phyloP scores from a whole-genome alignment of 2,329 filamentous ascomycete genomes.

The Periconia sp. region DNA sequence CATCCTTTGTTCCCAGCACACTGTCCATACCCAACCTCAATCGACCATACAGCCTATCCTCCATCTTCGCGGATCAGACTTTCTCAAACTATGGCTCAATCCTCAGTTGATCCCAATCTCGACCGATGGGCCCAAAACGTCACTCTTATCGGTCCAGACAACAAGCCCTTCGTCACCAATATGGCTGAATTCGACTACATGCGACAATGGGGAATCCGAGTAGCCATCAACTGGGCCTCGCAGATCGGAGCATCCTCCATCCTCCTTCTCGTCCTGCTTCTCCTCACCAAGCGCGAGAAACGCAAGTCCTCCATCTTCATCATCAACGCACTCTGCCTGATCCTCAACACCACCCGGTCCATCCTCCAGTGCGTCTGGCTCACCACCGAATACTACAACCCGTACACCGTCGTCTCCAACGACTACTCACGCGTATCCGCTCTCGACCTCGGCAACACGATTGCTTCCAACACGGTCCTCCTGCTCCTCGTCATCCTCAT shows the following conservation, averaged over 20 bases:
- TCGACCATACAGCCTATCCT: not conserved
- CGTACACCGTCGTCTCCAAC: constrained; percentile 61
- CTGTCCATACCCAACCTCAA: not conserved
- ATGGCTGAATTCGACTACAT: constrained; percentile 50
- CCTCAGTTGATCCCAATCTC: constrained; percentile 33
- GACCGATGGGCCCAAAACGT: constrained; percentile 57
- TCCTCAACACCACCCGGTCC: constrained; percentile 62
- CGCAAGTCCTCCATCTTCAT: constrained; percentile 65
- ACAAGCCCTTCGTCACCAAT: constrained; percentile 43
- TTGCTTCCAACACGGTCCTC: constrained; percentile 53
- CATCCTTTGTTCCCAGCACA: constrained; percentile 8
- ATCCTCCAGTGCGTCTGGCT: constrained; percentile 61
- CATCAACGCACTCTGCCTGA: constrained; percentile 64
- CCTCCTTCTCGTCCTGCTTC: constrained; percentile 66
- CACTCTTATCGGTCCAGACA: constrained; percentile 50
- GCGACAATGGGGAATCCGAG: constrained; percentile 50
- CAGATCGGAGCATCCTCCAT: constrained; percentile 70
- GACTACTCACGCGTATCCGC: constrained; percentile 57
- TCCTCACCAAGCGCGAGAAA: constrained; percentile 68
- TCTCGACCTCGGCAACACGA: constrained; percentile 49
- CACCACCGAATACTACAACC: constrained; percentile 60
- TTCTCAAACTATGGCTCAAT: constrained; percentile 12
- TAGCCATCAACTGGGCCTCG: constrained; percentile 66
- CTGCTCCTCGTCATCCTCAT: constrained; percentile 58
- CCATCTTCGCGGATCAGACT: not conserved